These are phyloP conservation scores for Ustilago bromivora DNA, from an alignment of 1,284 basidiomycete species.

Conservation along the genomic window DNA sequence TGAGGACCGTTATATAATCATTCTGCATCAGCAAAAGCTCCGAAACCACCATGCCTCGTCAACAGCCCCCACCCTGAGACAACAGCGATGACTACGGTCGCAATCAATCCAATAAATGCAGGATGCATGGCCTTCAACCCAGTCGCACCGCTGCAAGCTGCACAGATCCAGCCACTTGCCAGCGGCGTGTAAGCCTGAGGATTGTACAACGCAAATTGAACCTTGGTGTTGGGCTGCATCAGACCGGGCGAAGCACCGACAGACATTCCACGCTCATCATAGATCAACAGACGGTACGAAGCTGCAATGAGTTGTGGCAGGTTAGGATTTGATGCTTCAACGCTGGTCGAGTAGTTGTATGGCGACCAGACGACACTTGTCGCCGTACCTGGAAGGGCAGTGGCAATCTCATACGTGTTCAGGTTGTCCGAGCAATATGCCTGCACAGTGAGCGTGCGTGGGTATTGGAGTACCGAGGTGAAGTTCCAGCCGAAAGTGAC, in stretches of 20 bases:
- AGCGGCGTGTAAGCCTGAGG: constrained; percentile 67
- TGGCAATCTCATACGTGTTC: constrained; percentile 65
- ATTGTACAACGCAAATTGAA: constrained; percentile 67
- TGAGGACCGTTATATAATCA: neutral
- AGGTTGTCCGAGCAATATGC: constrained; percentile 65
- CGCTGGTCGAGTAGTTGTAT: constrained; percentile 60
- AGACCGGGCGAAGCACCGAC: constrained; percentile 50
- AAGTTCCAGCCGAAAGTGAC: constrained; percentile 69
- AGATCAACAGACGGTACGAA: constrained; percentile 64
- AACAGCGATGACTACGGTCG: constrained; percentile 43
- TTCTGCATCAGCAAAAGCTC: constrained; percentile 22
- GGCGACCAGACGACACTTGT: constrained; percentile 65
- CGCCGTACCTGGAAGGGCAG: constrained; percentile 59
- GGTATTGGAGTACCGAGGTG: constrained; percentile 61
- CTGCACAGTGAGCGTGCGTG: constrained; percentile 56
- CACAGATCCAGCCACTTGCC: constrained; percentile 59
- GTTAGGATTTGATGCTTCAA: constrained; percentile 47
- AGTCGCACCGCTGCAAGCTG: constrained; percentile 50
- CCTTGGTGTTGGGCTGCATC: constrained; percentile 63
- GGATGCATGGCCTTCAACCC: constrained; percentile 49
- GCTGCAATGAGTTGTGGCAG: constrained; percentile 62
- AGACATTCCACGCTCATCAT: constrained; percentile 61
- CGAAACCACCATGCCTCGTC: constrained; percentile 27
- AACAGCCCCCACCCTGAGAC: constrained; percentile 46
- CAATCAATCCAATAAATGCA: constrained; percentile 41